These are phyloP conservation scores for Luffa acutangula DNA, from an alignment of 306 rosid species.

Conservation along the genomic window DNA sequence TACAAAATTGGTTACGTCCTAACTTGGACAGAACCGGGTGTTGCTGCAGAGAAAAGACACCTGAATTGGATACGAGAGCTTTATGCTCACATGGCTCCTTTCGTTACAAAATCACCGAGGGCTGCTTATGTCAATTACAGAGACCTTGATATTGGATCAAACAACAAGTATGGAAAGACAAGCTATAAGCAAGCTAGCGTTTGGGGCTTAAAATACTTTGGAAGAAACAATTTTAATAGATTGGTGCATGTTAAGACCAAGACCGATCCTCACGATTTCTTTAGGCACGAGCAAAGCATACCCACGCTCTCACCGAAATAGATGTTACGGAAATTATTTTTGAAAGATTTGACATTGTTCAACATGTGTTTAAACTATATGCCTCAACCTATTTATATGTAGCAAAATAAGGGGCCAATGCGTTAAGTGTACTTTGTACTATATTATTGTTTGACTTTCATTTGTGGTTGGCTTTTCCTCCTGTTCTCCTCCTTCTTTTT, in stretches of 20 bases:
- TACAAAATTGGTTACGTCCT: slow-evolving; percentile 47
- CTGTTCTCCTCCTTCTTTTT: too few species aligned
- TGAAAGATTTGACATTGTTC: too few species aligned
- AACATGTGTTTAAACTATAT: too few species aligned
- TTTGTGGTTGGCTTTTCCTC: too few species aligned
- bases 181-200: slow-evolving; percentile 33
- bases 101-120: slow-evolving; percentile 53
- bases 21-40: slow-evolving; percentile 29
- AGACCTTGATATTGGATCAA: slow-evolving; percentile 72
- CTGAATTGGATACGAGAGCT: slow-evolving; percentile 57
- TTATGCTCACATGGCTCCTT: slow-evolving; percentile 58
- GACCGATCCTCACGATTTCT: slow-evolving; percentile 69
- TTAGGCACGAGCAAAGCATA: slow-evolving; percentile 80
- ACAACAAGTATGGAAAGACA: slow-evolving; percentile 29
- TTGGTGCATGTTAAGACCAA: slow-evolving; percentile 47
- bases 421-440: too few species aligned
- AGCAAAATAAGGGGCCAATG: too few species aligned
- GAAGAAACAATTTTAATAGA: slow-evolving; percentile 48
- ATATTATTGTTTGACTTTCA: too few species aligned
- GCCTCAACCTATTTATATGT: too few species aligned
- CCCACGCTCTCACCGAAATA: slow-evolving; percentile 16
- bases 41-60: slow-evolving; percentile 27
- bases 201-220: slow-evolving; percentile 71
- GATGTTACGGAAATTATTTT: not conserved
- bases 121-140: slow-evolving; percentile 61